Percentiles rank a stretch among this genome's conserved stretches.
These are phyloP conservation scores for Cytidiella melzeri DNA, from an alignment of 768 basidiomycete species.

Conservation along the genomic window DNA sequence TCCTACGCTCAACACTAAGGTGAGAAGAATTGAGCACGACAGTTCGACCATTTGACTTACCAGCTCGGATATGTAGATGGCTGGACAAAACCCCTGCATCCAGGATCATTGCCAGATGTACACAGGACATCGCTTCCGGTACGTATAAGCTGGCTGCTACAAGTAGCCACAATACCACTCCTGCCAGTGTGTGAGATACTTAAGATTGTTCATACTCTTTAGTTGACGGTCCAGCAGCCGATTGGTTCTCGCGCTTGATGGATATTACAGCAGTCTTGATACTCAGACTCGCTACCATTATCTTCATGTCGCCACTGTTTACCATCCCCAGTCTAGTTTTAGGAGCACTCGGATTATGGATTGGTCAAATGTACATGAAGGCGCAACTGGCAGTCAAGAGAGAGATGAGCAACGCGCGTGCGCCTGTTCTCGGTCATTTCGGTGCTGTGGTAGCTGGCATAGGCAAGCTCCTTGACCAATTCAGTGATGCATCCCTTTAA, in stretches of 20 bases:
- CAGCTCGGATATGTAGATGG: conserved; percentile 29
- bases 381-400: conserved; percentile 54
- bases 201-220: too few species aligned
- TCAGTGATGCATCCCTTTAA: not conserved
- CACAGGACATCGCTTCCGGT: conserved; percentile 52
- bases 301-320: conserved; percentile 36
- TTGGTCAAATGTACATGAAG: conserved; percentile 50
- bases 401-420: conserved; percentile 46
- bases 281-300: conserved; percentile 31
- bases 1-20: conserved; percentile 29
- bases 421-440: conserved; percentile 47
- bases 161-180: too few species aligned
- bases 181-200: too few species aligned
- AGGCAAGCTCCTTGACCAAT: conserved; percentile 30
- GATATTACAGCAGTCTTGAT: conserved; percentile 27
- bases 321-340: conserved; percentile 34
- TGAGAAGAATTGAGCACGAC: not conserved
- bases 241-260: conserved; percentile 22
- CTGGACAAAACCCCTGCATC: conserved; percentile 46
- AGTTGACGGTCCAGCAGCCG: conserved; percentile 32
- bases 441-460: conserved; percentile 48
- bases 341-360: conserved; percentile 32
- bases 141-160: not conserved
- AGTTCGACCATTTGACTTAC: not conserved
- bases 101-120: conserved; percentile 61